Evolutionary conservation across 345 rosid genomes (phyloP).

Genomic region (Eutrema japonicum): DNA sequence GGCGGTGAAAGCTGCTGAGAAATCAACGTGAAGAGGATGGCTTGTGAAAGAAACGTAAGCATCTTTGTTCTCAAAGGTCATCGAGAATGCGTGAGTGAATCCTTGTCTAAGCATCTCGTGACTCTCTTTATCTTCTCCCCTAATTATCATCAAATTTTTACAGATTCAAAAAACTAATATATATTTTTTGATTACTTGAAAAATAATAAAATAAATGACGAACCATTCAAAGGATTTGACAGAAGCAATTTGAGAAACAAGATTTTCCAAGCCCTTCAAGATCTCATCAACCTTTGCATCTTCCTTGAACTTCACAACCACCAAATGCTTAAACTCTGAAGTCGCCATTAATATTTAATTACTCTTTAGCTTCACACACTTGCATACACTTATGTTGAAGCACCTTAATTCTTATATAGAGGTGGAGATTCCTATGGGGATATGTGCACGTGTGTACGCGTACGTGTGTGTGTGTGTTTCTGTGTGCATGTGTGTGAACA

Average conservation of each 20-base stretch:
- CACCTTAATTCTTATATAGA: conserved; percentile 24
- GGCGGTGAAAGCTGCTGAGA: conserved; percentile 74
- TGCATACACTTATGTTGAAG: conserved; percentile 24
- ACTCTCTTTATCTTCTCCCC: conserved; percentile 88
- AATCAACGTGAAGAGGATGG: conserved; percentile 77
- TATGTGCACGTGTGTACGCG: conserved; percentile 31
- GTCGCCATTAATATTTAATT: conserved; percentile 44
- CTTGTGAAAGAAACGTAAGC: conserved; percentile 61
- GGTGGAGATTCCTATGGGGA: conserved; percentile 15
- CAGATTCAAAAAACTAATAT: not conserved
- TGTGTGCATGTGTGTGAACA: conserved; percentile 44
- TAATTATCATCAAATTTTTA: conserved; percentile 32
- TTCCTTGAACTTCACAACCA: conserved; percentile 84
- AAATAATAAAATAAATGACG: not conserved
- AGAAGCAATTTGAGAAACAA: conserved; percentile 66
- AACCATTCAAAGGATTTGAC: conserved; percentile 94
- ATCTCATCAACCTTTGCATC: conserved; percentile 65
- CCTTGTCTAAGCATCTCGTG: conserved; percentile 95
- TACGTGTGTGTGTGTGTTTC: conserved; percentile 26
- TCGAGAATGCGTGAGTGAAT: conserved; percentile 74
- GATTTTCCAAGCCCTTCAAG: conserved; percentile 82
- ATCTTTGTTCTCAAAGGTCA: conserved; percentile 82
- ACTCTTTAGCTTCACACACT: conserved; percentile 23
- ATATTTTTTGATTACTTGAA: not conserved
- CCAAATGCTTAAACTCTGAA: conserved; percentile 83